Evolutionary conservation across 805 yeast species (phyloP).

Genomic region (Candida berthetii): DNA sequence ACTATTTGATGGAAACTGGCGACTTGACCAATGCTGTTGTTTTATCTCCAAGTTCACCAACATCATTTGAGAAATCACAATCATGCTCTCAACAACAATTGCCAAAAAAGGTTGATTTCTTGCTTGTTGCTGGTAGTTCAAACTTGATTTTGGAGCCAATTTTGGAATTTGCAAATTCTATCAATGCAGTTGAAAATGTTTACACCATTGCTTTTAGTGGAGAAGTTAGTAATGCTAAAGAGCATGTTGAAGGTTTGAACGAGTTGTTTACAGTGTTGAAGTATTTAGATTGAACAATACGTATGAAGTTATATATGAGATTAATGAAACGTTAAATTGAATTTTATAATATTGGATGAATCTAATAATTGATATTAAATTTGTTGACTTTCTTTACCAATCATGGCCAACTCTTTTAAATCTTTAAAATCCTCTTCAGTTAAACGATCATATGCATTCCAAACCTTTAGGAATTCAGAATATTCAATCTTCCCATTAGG

Average conservation of each 20-base stretch:
- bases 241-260: conserved; percentile 62
- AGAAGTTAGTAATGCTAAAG: conserved; percentile 51
- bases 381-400: conserved; percentile 45
- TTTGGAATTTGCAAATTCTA: conserved; percentile 45
- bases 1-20: conserved; percentile 23
- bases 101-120: conserved; percentile 25
- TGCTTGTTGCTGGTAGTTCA: conserved; percentile 59
- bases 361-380: background rate
- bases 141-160: conserved; percentile 66
- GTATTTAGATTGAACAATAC: background rate
- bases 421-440: conserved; percentile 42
- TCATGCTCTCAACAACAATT: background rate
- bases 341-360: background rate
- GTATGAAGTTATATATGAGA: too few relatives aligned
- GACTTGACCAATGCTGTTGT: conserved; percentile 13
- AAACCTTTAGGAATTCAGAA: conserved; percentile 42
- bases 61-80: conserved; percentile 12
- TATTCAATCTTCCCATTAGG: conserved; percentile 32
- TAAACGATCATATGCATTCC: conserved; percentile 30
- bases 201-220: conserved; percentile 59
- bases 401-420: conserved; percentile 47
- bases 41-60: conserved; percentile 23
- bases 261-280: conserved; percentile 52
- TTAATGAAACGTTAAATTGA: background rate
- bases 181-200: conserved; percentile 36